These are phyloP conservation scores for Flaveria brownii DNA, from an alignment of 129 eudicot genomes.

Conservation along the genomic window DNA sequence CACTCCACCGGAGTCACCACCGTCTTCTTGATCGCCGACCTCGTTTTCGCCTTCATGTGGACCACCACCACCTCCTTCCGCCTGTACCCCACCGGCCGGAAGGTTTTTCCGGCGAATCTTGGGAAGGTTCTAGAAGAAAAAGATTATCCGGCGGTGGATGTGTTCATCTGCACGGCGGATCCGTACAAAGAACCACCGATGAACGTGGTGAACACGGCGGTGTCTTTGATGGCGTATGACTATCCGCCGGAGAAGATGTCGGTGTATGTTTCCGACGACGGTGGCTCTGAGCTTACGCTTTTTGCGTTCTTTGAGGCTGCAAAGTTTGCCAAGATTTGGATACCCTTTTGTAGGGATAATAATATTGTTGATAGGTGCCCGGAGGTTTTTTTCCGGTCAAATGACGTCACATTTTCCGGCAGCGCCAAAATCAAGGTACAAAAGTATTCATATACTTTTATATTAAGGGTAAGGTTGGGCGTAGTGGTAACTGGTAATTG, in stretches of 20 bases:
- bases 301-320: conserved; percentile 95
- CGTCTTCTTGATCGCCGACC: conserved; percentile 53
- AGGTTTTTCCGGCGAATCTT: conserved; percentile 59
- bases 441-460: too few species aligned
- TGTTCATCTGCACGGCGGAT: conserved; percentile 91
- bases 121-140: conserved; percentile 24
- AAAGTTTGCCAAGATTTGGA: conserved; percentile 64
- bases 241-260: conserved; percentile 82
- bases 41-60: conserved; percentile 75
- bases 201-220: conserved; percentile 74
- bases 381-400: conserved; percentile 50
- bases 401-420: conserved; percentile 24
- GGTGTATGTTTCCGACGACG: conserved; percentile 88
- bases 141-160: conserved; percentile 64
- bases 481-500: too few species aligned
- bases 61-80: conserved; percentile 61
- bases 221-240: conserved; percentile 91
- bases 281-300: conserved; percentile 78
- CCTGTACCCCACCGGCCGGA: conserved; percentile 55
- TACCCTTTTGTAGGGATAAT: conserved; percentile 71
- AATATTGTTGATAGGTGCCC: conserved; percentile 60
- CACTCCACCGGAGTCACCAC: conserved; percentile 40
- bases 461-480: too few species aligned
- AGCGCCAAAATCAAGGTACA: conserved; percentile 62
- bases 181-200: conserved; percentile 91